Evolutionary conservation across 2,329 filamentous ascomycete genomes (phyloP).

Genomic region (Plectosphaerella plurivora): DNA sequence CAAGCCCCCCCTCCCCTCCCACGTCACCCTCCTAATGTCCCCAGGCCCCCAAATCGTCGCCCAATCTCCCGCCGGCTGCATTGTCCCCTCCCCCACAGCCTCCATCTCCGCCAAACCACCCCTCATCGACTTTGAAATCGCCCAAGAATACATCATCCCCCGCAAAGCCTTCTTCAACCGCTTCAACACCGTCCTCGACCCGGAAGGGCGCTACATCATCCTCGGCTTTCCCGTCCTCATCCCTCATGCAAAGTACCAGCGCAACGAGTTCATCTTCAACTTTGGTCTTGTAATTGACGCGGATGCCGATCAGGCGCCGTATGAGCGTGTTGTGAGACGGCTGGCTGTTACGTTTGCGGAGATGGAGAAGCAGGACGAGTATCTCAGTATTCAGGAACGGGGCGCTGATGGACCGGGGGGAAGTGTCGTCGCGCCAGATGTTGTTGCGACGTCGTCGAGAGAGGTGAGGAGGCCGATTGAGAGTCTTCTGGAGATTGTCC

Average conservation of each 20-base stretch:
- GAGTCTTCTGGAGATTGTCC: conserved; percentile 74
- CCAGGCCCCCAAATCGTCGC: conserved; percentile 59
- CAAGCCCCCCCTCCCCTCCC: conserved; percentile 20
- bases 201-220: conserved; percentile 66
- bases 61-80: conserved; percentile 59
- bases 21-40: neutral
- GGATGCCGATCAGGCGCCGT: conserved; percentile 66
- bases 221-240: conserved; percentile 89
- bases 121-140: conserved; percentile 78
- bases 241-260: conserved; percentile 73
- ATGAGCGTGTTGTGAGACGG: conserved; percentile 80
- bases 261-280: conserved; percentile 98
- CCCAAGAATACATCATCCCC: conserved; percentile 91
- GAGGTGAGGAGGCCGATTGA: conserved; percentile 62
- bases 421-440: conserved; percentile 4
- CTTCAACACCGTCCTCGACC: conserved; percentile 74
- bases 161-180: conserved; percentile 94
- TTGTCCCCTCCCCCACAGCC: conserved; percentile 35
- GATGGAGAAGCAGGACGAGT: conserved; percentile 87
- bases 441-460: neutral
- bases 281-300: conserved; percentile 78
- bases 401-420: conserved; percentile 11
- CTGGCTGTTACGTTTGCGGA: conserved; percentile 81
- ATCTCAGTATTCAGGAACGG: conserved; percentile 62
- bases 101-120: conserved; percentile 41